Evolutionary conservation across 2,329 filamentous ascomycete species (phyloP), one percentile per base, ranked within the genome.

Genomic region (Alternaria rosae): DNA sequence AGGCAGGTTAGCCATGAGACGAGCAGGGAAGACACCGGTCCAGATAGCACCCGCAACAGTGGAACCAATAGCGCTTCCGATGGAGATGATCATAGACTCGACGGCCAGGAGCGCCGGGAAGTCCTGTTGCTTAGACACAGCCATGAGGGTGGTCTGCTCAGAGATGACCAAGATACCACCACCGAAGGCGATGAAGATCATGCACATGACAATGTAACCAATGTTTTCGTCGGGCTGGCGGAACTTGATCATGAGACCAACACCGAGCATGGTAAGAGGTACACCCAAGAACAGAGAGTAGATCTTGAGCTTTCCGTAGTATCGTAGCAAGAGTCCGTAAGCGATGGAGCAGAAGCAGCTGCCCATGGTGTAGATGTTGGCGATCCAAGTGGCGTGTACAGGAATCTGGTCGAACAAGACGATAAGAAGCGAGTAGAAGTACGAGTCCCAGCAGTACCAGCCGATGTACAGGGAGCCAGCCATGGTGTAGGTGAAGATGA

Each of bases 41-140:
- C 89, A 92, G 64, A 92, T 87, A 10, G 88, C 88, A 0, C 84
- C 85, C 1, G 89, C 85, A 50, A 91, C 83, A 8, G 88, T 85
- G n/a, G 65, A 73, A 0, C 79, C 79, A 26, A 81, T 75, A 20
- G 78, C 78, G 35, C 72, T 70, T 7, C 79, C 90, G 62, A 91
- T 84, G 60, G 85, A 85, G 65, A 86, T 83, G 48, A 88, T 85
- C 45, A 91, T 85, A 12, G 85, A 82, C 57, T 89, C 83, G 65
- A 91, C 82, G 17, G 75, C 75, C 8, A 77, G 66, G 2, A 76
- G 66, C 12, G 72, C 73, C 10, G 75, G 74, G 64, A 76, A 74
- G 42, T 77, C 72, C 35, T 73, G 72, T 47, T 77, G 75, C 61
- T 73, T 72, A 25, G 72, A 72, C 0, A 75, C 74, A 4, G 75